Conservation (phyloP, 1,139 yeast species). For the Scheffersomyces illinoinensis region DNA sequence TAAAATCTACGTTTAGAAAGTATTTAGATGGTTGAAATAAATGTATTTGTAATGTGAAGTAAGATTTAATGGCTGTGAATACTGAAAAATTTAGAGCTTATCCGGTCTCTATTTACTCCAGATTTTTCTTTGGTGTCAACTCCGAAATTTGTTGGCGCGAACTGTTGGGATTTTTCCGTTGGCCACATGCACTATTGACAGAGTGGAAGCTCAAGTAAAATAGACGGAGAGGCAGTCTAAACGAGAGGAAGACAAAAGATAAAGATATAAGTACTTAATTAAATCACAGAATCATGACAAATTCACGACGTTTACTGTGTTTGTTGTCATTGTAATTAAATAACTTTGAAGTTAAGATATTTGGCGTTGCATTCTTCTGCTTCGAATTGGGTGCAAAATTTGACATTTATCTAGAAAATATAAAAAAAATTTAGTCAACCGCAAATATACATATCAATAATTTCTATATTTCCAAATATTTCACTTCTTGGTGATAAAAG, state of each 20-base stretch:
- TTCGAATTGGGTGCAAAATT: neutral
- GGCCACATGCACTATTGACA: conserved; percentile 1
- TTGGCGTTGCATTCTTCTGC: neutral
- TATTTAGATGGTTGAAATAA: neutral
- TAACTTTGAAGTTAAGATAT: neutral
- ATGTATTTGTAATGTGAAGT: neutral
- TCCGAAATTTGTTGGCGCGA: neutral
- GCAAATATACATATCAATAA: neutral
- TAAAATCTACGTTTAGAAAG: too few relatives aligned
- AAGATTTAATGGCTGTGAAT: neutral
- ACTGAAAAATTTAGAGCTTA: neutral
- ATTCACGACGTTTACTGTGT: too few relatives aligned
- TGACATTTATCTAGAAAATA: neutral
- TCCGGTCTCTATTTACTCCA: neutral
- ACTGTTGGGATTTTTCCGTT: conserved; percentile 1
- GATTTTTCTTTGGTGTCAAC: neutral
- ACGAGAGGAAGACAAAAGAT: neutral
- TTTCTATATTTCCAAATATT: neutral
- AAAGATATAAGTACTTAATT: too few relatives aligned
- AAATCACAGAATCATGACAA: too few relatives aligned
- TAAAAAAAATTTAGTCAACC: neutral
- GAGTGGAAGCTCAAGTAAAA: neutral
- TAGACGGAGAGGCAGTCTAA: neutral
- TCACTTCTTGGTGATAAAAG: conserved; percentile 28
- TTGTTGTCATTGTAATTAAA: too few relatives aligned